Base-by-base conservation (phyloP, 352 stramenopile genomes). In the Globisporangium acanthophoron region DNA sequence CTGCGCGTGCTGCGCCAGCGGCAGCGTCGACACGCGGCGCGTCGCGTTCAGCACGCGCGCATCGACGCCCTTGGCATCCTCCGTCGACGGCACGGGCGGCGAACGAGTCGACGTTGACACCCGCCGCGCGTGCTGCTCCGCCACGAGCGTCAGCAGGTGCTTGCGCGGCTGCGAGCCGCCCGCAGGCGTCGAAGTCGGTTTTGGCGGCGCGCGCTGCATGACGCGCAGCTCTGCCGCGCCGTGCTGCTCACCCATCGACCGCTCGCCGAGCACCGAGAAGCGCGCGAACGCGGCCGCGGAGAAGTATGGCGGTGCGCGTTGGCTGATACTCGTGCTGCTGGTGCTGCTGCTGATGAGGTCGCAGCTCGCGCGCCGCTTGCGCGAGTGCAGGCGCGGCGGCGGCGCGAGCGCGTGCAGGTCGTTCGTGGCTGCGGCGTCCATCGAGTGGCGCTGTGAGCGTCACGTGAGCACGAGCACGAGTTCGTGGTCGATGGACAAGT, bases 11-110 rank as follows among this genome's bases (percentile, higher is more conserved):
- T 90, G 59, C 1, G 43, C 46, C 35, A 90, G 64, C 0, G 74
- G 59, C 18, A 92, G 61, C 2, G 65, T 49, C 3, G 82, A 92
- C 0, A 88, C 33, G 8, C 82, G 65, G 39, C 74, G 74, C 1
- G 64, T 57, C 0, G 63, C 60, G 43, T 89, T 88, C 21, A 61
- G 18, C 0, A 46, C 58, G 16, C 59, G 63, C 33, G 37, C 52
- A 33, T 70, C 43, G 40, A 57, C 40, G 6, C 51, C 57, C 16
- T 39, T 31, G 15, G 74, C 61, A 4, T 62, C 65, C n/a, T 55
- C 9, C 16, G 15, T 46, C 40, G 15, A 20, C 40, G 16, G 15
- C 16, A 20, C 40, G 40, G 6, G 9, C 9, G 33, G 5, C 33
- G 33, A 9, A 27, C 24, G 24, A 11, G 33, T 37, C 33, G 33